Base-by-base conservation (phyloP, 768 basidiomycete species). In the Tubosaeta sp. region DNA sequence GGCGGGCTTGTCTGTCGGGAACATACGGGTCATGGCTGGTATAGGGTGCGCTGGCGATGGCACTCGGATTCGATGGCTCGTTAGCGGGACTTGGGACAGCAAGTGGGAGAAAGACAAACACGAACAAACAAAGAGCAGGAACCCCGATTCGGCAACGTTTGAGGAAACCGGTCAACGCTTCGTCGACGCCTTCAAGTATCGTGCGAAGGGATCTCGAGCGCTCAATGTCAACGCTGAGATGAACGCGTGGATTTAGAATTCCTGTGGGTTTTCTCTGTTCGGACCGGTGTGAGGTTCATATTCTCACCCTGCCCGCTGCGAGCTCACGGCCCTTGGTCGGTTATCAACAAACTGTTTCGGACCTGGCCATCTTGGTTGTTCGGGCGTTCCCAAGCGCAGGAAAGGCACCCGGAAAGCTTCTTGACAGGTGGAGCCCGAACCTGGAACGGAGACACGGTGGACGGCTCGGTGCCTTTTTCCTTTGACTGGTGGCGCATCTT, bases 1-100 rank as follows among this genome's bases (percentile, higher is more conserved):
- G 35, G 30, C n/a, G 29, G n/a, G 47, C 1, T 11, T 6, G 25
- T 22, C 14, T 29, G 36, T 36, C 40, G 43, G 54, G 32, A 8
- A 76, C 80, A 69, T 69, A 81, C 82, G 75, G 58, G 82, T 84
- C 81, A 83, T 82, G 49, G 44, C 22, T 49, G 40, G 46, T 55
- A 48, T 41, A 19, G 11, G 24, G 32, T 24, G 19, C 9, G 51
- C 12, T 32, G 27, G 46, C 30, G 49, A 47, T 55, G 12, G 43
- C 50, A 16, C 38, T 54, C 29, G 44, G 29, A 48, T 38, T 46
- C 56, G 47, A 55, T 45, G 53, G 44, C 40, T 55, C 24, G 43
- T 25, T 42, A 49, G 36, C 31, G n/a, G 41, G 16, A 19, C 10
- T 4, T n/a, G n/a, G n/a, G 10, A 22, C 22, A 47, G 31, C 27